Conservation (phyloP, 352 stramenopile species). For the Phytophthora multivora region DNA sequence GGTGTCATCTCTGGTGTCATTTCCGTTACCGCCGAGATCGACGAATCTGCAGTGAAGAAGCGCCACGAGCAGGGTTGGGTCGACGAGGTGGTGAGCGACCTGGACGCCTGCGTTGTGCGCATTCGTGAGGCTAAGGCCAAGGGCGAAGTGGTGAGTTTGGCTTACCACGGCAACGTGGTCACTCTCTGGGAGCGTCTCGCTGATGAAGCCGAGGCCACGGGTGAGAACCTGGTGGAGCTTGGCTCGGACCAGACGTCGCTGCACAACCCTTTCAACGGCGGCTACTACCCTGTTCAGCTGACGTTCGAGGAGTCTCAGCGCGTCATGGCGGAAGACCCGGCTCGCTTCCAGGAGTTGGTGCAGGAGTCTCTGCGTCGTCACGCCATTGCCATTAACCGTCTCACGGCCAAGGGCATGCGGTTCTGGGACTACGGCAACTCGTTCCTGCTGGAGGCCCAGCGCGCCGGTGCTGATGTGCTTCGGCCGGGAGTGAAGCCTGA, state of each 20-base stretch:
- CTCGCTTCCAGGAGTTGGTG: slow-evolving; percentile 80
- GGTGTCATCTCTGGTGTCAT: slow-evolving; percentile 87
- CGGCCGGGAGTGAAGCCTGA: slow-evolving; percentile 44
- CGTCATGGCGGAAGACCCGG: slow-evolving; percentile 82
- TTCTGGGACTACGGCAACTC: slow-evolving; percentile 94
- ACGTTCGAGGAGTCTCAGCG: slow-evolving; percentile 81
- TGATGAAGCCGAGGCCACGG: slow-evolving; percentile 64
- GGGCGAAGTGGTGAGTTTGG: slow-evolving; percentile 75
- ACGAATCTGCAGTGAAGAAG: slow-evolving; percentile 80
- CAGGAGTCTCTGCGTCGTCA: slow-evolving; percentile 81
- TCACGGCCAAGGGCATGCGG: slow-evolving; percentile 78
- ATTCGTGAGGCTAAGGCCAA: slow-evolving; percentile 64
- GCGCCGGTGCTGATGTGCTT: slow-evolving; percentile 80
- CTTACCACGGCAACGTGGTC: slow-evolving; percentile 88
- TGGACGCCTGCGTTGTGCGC: slow-evolving; percentile 69
- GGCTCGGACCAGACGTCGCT: slow-evolving; percentile 90
- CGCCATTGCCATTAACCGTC: slow-evolving; percentile 78
- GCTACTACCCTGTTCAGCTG: slow-evolving; percentile 89
- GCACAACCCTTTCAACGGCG: slow-evolving; percentile 91
- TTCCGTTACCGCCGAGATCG: slow-evolving; percentile 86
- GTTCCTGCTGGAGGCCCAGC: slow-evolving; percentile 85
- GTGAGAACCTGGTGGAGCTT: slow-evolving; percentile 83
- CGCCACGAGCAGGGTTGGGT: slow-evolving; percentile 88
- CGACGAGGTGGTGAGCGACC: slow-evolving; percentile 73
- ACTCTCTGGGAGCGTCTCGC: slow-evolving; percentile 85